phyloP scores from a whole-genome alignment of 495 filamentous ascomycete species.

The Talaromyces proteolyticus region DNA sequence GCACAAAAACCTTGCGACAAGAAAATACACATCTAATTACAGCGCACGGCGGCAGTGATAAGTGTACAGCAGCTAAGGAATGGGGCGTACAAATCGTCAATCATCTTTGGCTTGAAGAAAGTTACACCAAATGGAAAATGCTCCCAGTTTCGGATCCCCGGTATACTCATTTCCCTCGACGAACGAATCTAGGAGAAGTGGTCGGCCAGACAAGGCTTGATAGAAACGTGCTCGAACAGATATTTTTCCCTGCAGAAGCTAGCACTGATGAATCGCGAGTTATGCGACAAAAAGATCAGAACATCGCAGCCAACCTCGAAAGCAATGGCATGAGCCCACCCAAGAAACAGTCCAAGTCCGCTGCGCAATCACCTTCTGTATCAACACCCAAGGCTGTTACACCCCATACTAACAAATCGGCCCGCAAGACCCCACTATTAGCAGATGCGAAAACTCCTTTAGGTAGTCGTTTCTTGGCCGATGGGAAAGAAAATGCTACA shows the following conservation, averaged over 20 bases:
- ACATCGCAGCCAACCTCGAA: slow-evolving; percentile 11
- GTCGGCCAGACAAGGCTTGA: slow-evolving; percentile 79
- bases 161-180: slow-evolving; percentile 75
- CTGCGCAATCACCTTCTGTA: slow-evolving; percentile 6
- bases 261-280: slow-evolving; percentile 19
- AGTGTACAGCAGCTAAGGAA: slow-evolving; percentile 83
- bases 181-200: slow-evolving; percentile 89
- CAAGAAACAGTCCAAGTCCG: slow-evolving; percentile 12
- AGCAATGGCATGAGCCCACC: slow-evolving; percentile 16
- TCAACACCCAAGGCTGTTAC: slow-evolving; percentile 15
- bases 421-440: slow-evolving; percentile 18
- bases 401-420: slow-evolving; percentile 21
- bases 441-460: slow-evolving; percentile 42
- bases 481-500: slow-evolving; percentile 82
- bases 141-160: slow-evolving; percentile 59
- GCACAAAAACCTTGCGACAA: slow-evolving; percentile 86
- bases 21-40: slow-evolving; percentile 96
- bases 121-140: slow-evolving; percentile 79
- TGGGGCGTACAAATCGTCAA: slow-evolving; percentile 90
- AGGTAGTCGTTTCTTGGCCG: slow-evolving; percentile 27
- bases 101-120: slow-evolving; percentile 96
- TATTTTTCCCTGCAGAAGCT: slow-evolving; percentile 42
- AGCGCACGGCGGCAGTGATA: slow-evolving; percentile 80
- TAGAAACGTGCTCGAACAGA: slow-evolving; percentile 42
- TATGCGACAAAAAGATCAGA: slow-evolving; percentile 32